Evolutionary conservation across 1,284 basidiomycete genomes (phyloP).

Genomic region (Peniophora sp.): DNA sequence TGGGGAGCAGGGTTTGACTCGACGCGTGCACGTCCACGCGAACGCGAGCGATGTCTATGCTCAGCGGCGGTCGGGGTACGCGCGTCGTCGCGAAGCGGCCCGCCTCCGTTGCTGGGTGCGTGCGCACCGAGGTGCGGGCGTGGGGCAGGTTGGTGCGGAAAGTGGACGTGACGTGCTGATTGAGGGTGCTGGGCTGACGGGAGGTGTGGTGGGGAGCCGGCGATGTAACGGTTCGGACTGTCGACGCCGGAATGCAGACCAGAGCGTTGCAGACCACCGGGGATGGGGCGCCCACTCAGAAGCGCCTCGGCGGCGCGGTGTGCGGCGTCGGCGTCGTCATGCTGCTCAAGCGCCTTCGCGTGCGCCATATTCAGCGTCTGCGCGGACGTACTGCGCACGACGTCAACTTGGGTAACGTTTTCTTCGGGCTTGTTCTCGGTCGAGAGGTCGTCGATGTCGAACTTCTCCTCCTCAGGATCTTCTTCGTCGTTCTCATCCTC

Average conservation of each 20-base stretch:
- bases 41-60: conserved; percentile 20
- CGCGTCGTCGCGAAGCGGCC: conserved; percentile 42
- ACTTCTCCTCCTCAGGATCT: conserved; percentile 66
- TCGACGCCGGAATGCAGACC: conserved; percentile 58
- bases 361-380: conserved; percentile 21
- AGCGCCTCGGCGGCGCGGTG: conserved; percentile 15
- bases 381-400: neutral
- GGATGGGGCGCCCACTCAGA: conserved; percentile 18
- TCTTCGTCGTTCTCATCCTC: conserved; percentile 30
- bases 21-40: conserved; percentile 26
- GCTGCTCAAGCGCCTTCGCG: conserved; percentile 18
- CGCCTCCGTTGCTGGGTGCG: conserved; percentile 9
- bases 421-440: conserved; percentile 10
- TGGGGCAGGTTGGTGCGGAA: conserved; percentile 32
- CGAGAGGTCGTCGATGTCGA: conserved; percentile 87
- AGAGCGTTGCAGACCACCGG: conserved; percentile 25
- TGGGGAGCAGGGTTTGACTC: conserved; percentile 12
- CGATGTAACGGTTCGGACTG: conserved; percentile 71
- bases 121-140: conserved; percentile 16
- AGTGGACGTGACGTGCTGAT: conserved; percentile 48
- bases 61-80: conserved; percentile 56
- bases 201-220: conserved; percentile 47
- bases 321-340: conserved; percentile 6
- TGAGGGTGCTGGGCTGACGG: conserved; percentile 20
- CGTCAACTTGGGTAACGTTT: neutral